These are phyloP conservation scores for Prunus campanulata DNA, from an alignment of 306 rosid genomes.

Conservation along the genomic window DNA sequence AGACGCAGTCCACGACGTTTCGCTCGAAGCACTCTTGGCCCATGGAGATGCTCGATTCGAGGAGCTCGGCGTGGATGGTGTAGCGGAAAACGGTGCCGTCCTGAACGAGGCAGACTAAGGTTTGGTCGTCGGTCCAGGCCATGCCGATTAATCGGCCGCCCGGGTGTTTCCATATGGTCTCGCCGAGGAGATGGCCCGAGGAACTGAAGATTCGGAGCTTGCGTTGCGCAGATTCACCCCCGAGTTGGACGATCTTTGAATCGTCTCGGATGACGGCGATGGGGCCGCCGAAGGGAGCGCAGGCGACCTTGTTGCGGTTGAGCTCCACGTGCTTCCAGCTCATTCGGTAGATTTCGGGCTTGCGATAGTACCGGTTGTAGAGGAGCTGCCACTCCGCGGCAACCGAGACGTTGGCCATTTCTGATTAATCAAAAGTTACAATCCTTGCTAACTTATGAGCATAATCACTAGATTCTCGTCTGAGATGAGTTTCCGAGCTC, in stretches of 20 bases:
- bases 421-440: neutral
- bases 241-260: conserved; percentile 97
- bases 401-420: conserved; percentile 88
- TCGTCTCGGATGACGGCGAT: conserved; percentile 93
- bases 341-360: conserved; percentile 79
- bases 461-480: neutral
- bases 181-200: conserved; percentile 66
- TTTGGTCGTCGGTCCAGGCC: conserved; percentile 90
- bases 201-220: conserved; percentile 87
- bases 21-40: conserved; percentile 81
- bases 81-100: conserved; percentile 90
- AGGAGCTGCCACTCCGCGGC: conserved; percentile 99
- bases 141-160: conserved; percentile 79
- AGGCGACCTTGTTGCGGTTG: conserved; percentile 84
- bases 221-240: conserved; percentile 89
- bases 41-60: conserved; percentile 75
- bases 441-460: neutral
- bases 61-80: conserved; percentile 54
- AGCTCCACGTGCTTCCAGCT: conserved; percentile 81
- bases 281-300: conserved; percentile 90
- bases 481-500: neutral
- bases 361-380: conserved; percentile 86
- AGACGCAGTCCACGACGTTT: conserved; percentile 80
- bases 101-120: conserved; percentile 75
- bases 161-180: conserved; percentile 77